phyloP scores from a whole-genome alignment of 2,329 filamentous ascomycete genomes.

The Phialocephala sp. region DNA sequence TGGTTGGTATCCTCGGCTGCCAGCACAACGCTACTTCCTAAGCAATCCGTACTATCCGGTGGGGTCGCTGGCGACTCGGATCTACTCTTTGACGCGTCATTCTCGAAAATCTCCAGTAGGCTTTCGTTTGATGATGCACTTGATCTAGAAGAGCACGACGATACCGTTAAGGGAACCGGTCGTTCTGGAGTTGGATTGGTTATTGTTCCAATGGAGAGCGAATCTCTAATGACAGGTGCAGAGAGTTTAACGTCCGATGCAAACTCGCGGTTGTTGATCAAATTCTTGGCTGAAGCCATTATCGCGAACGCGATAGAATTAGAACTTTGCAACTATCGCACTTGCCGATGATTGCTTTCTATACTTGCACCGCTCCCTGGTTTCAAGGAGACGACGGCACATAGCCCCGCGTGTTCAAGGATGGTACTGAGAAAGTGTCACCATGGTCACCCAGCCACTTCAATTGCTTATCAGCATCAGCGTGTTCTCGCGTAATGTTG shows the following conservation, averaged over 20 bases:
- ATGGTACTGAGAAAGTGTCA: neutral
- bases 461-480: neutral
- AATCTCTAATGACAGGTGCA: neutral
- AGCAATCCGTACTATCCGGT: neutral
- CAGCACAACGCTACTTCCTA: neutral
- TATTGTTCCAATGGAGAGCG: neutral
- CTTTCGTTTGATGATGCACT: neutral
- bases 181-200: neutral
- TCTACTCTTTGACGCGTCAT: neutral
- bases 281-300: conserved; percentile 1
- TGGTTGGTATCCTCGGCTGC: neutral
- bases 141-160: neutral
- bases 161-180: neutral
- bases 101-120: neutral
- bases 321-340: neutral
- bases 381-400: neutral
- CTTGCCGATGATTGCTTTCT: neutral
- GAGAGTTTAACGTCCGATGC: neutral
- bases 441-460: neutral
- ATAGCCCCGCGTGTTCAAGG: neutral
- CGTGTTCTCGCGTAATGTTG: conserved; percentile 1
- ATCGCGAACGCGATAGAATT: neutral
- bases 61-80: neutral
- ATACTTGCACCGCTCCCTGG: neutral
- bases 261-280: too few relatives aligned